phyloP scores from a whole-genome alignment of 345 rosid genomes.

The Linum usitatissimum region DNA sequence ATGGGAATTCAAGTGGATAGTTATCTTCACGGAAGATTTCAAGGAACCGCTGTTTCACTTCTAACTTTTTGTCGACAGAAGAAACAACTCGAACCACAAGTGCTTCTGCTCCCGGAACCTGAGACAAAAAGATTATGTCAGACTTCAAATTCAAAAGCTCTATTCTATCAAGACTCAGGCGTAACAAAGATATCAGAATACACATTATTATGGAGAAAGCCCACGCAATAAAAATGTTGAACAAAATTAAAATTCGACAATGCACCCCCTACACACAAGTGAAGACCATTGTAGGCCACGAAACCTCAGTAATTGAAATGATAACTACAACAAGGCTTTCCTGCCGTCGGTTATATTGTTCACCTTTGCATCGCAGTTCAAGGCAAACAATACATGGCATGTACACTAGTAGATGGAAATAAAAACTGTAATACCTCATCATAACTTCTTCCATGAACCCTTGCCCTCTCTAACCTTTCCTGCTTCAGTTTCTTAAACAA shows the following conservation, averaged over 20 bases:
- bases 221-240: too few species aligned
- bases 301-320: too few species aligned
- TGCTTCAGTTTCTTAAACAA: conserved; percentile 56
- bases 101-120: conserved; percentile 93
- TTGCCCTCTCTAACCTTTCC: conserved; percentile 85
- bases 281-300: too few species aligned
- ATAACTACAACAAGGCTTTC: not conserved
- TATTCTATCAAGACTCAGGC: too few species aligned
- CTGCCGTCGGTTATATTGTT: not conserved
- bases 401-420: not conserved
- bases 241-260: too few species aligned
- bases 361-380: not conserved
- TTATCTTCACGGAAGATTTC: conserved; percentile 85
- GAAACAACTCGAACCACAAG: conserved; percentile 97
- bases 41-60: conserved; percentile 91
- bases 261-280: too few species aligned
- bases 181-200: too few species aligned
- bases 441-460: conserved; percentile 51
- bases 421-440: conserved; percentile 60
- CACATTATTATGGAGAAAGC: too few species aligned
- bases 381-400: not conserved
- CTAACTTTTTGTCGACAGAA: conserved; percentile 96
- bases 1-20: conserved; percentile 83
- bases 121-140: conserved; percentile 12
- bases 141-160: not conserved